Base-by-base conservation (phyloP, 2,329 filamentous ascomycete genomes). In the Clonostachys solani region DNA sequence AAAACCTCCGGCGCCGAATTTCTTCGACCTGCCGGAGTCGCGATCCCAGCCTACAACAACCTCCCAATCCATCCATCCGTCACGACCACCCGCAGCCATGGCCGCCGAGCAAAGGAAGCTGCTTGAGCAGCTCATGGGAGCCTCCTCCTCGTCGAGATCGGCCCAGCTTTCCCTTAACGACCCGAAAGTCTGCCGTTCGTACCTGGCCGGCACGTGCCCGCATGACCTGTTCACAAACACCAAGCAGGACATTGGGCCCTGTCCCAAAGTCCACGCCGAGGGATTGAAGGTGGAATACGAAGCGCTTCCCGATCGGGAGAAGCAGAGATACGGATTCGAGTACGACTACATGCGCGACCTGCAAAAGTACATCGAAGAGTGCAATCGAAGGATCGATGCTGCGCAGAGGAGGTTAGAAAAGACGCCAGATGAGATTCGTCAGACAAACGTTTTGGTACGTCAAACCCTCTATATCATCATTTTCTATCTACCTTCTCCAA, bases 191-290 rank as follows among this genome's bases (percentile, higher is more conserved):
- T 99, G 94, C 75, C 89, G 90, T 47, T 96, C 92, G 16, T 97
- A 92, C 67, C 81, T 99, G 44, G 91, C 83, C 52, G 94, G 94
- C 58, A 95, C 89, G 49, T 99, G 94, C 67, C 94, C 94, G 1
- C 92, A 97, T 75, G 94, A 99, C 65, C 89, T 99, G 62, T 99
- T 99, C 79, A 99, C 92, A 55, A 99, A 99, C 72, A 99, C 94
- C 42, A 97, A 96, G 74, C 92, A 97, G 49, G 94, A 99, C 65
- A 81, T 97, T 34, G 94, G 94, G 3, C 81, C 84, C 1, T 99
- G 94, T 62, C 81, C 89, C 44, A 94, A 92, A 64, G 80, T 92
- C 23, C 94, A 99, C 71, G 88, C 83, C 43, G 92, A 96, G 64
- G 83, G 84, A 12, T 78, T 97, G 54, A 96, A 96, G 69, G 75